These are phyloP conservation scores for Sporothrix mexicana DNA, from an alignment of 2,329 filamentous ascomycete species.

Conservation along the genomic window DNA sequence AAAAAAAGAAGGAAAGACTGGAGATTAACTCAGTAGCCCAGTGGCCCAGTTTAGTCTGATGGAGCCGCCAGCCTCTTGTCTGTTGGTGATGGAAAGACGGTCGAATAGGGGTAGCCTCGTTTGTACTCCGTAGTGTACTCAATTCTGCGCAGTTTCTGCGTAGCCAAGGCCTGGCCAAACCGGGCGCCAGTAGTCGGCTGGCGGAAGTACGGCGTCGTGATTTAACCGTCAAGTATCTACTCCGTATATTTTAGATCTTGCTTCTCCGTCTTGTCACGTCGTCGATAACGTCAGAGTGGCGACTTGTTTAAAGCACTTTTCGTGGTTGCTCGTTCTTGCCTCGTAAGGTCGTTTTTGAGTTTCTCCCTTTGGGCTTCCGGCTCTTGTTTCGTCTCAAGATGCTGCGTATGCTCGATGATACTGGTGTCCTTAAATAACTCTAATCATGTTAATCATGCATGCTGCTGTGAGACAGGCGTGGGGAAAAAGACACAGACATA, in stretches of 20 bases:
- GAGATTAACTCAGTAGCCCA: neutral
- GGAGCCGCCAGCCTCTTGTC: neutral
- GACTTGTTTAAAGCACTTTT: neutral
- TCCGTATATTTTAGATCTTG: neutral
- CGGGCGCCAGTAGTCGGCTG: neutral
- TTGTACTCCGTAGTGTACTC: slow-evolving; percentile 20
- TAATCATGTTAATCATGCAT: slow-evolving; percentile 18
- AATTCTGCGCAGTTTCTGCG: slow-evolving; percentile 22
- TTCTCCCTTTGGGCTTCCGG: slow-evolving; percentile 8
- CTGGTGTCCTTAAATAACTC: neutral
- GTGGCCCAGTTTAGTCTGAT: slow-evolving; percentile 24
- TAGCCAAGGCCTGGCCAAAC: slow-evolving; percentile 16
- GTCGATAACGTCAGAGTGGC: neutral
- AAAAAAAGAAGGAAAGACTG: slow-evolving; percentile 3
- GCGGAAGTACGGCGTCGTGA: neutral
- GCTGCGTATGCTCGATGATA: slow-evolving; percentile 11
- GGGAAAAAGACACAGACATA: neutral
- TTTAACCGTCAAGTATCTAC: neutral
- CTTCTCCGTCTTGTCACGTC: slow-evolving; percentile 4
- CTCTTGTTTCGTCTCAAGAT: slow-evolving; percentile 18
- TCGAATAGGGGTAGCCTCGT: neutral
- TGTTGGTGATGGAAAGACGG: neutral
- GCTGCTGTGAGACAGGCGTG: slow-evolving; percentile 9
- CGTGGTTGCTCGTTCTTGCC: too few relatives aligned
- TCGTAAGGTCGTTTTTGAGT: neutral